phyloP scores from a whole-genome alignment of 2,329 filamentous ascomycete species.

The Xylariaceae sp. region DNA sequence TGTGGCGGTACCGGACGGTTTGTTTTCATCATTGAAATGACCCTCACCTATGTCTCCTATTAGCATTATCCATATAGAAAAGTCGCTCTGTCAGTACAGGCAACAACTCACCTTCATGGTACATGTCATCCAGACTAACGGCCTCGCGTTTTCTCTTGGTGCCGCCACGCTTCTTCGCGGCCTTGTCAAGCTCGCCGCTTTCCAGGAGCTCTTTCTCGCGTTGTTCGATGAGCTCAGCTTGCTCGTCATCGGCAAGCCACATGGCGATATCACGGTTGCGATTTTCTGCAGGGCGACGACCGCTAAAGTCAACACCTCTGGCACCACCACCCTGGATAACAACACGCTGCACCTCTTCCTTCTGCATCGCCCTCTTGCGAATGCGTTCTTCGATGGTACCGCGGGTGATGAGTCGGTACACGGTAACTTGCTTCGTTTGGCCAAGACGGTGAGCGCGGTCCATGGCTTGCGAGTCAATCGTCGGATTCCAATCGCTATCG shows the following conservation, averaged over 20 bases:
- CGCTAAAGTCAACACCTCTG: conserved; percentile 93
- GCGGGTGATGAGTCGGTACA: conserved; percentile 94
- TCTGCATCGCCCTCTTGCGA: conserved; percentile 91
- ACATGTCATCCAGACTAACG: conserved; percentile 89
- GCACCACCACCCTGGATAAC: conserved; percentile 88
- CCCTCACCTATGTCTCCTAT: conserved; percentile 68
- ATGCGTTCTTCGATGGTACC: conserved; percentile 98
- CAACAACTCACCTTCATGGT: conserved; percentile 81
- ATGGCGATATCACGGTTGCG: conserved; percentile 96
- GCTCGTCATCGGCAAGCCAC: conserved; percentile 97
- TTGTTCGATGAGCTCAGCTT: conserved; percentile 87
- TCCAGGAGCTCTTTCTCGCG: conserved; percentile 83
- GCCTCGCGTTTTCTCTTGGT: conserved; percentile 52
- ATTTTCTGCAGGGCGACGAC: conserved; percentile 78
- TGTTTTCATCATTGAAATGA: conserved; percentile 84
- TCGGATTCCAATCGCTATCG: conserved; percentile 98
- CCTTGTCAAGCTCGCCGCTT: conserved; percentile 61
- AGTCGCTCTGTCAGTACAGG: not conserved
- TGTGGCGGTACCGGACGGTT: conserved; percentile 80
- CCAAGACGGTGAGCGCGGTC: conserved; percentile 96
- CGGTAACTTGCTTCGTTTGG: conserved; percentile 91
- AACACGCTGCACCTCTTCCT: conserved; percentile 96
- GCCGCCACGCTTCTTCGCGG: conserved; percentile 53
- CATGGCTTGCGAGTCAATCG: conserved; percentile 98
- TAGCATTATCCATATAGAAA: conserved; percentile 24